Base-by-base conservation (phyloP, 768 basidiomycete species). In the Sporobolomyces phaffii region DNA sequence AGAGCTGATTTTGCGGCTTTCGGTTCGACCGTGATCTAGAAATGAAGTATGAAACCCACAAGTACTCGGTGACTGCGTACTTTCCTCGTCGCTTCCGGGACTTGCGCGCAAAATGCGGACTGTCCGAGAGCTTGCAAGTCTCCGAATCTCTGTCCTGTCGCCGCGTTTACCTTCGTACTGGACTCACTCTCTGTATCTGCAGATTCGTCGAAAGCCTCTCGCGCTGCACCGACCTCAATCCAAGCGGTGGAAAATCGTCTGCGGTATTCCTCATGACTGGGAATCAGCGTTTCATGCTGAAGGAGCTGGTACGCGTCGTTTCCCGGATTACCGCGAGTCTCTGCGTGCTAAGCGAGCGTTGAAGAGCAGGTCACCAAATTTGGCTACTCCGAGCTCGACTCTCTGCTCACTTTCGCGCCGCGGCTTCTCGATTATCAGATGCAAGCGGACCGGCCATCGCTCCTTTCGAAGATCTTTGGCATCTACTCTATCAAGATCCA, bases 231-330 rank as follows among this genome's bases (percentile, higher is more conserved):
- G 93, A 92, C 76, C 94, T 92, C 87, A 86, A 96, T 75, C 87
- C 90, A 1, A 87, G 84, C 62, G 94, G 94, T 29, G 94, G 94
- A 17, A 98, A 98, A 77, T 94, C 91, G 6, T 90, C 91, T 7
- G 96, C 92, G 3, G 91, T 89, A 0, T 98, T 98, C 79, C 78
- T 96, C 72, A 97, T 97, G 78, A 96, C 93, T 22, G 82, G 86
- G 80, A 92, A 98, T 75, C 90, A 93, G 76, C 90, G 94, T 3
- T 96, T 97, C 81, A 93, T 98, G 67, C 91, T 93, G 26, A 98
- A 98, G 74, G 93, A 96, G 72, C 83, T 98, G 29, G 93, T 92
- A 0, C 83, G 85, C 65, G 82, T 88, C 29, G 91, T 94, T 74
- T 79, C 94, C 17, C 91, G 91, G 0, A 73, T 89, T 91, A n/a